These are phyloP conservation scores for Bertia moriformis DNA, from an alignment of 2,329 filamentous ascomycete genomes.

Conservation along the genomic window DNA sequence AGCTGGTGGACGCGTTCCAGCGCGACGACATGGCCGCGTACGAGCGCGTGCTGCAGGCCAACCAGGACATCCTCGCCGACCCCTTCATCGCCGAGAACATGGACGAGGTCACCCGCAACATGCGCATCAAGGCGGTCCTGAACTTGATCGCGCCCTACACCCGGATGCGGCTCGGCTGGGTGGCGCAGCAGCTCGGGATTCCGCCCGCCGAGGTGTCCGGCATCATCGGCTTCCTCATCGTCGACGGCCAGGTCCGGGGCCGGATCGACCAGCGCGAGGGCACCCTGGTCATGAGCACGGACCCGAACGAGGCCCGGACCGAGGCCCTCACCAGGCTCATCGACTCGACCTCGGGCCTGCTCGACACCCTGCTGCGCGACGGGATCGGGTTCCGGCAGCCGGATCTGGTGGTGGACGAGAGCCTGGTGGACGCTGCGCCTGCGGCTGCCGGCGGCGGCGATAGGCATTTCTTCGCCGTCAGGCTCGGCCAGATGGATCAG, in stretches of 20 bases:
- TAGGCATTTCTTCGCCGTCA: no score
- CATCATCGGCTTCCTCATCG: constrained; percentile 81
- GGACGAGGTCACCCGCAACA: constrained; percentile 93
- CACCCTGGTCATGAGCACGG: constrained; percentile 65
- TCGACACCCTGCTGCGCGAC: constrained; percentile 60
- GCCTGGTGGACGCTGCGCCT: constrained; percentile 9
- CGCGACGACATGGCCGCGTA: constrained; percentile 86
- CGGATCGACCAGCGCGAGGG: constrained; percentile 81
- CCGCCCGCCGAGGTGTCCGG: constrained; percentile 77
- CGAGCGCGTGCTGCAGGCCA: constrained; percentile 71
- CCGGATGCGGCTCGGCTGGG: constrained; percentile 74
- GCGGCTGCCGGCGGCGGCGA: constrained; percentile 5
- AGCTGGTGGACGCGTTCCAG: constrained; percentile 91
- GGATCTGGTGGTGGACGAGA: constrained; percentile 4
- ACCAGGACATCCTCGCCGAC: constrained; percentile 78
- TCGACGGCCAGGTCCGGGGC: constrained; percentile 74
- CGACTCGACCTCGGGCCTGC: constrained; percentile 53
- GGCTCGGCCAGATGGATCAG: background rate
- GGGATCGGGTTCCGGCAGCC: constrained; percentile 49
- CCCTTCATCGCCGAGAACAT: constrained; percentile 98
- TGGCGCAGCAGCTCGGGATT: constrained; percentile 78
- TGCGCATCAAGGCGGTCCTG: constrained; percentile 88
- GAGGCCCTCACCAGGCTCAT: constrained; percentile 62
- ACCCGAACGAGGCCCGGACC: constrained; percentile 60
- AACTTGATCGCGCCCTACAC: constrained; percentile 92